Evolutionary conservation across 192 early-diverging fungal species (phyloP).

Genomic region (Backusella morwellensis): DNA sequence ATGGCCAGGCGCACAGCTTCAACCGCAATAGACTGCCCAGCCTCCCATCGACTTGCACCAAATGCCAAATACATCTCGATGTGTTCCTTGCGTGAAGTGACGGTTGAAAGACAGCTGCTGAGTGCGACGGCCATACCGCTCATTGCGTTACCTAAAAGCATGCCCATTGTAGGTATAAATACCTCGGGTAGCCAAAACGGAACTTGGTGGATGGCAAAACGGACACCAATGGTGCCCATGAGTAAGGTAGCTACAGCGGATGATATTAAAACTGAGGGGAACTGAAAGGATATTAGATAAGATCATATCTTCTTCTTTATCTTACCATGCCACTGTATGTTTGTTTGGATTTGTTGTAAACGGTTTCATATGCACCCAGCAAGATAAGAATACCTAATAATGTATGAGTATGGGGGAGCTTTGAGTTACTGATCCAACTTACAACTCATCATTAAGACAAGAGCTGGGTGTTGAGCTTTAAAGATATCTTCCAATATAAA

Average conservation of each 20-base stretch:
- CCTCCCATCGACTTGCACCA: conserved; percentile 86
- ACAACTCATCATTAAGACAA: conserved; percentile 63
- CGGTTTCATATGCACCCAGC: conserved; percentile 66
- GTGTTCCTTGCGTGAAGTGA: conserved; percentile 39
- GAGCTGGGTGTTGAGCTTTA: conserved; percentile 55
- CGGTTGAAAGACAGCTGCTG: conserved; percentile 52
- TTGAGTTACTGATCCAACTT: not conserved
- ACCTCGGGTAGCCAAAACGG: conserved; percentile 71
- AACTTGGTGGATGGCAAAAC: conserved; percentile 67
- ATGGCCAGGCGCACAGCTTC: conserved; percentile 74
- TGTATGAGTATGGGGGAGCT: too few species aligned
- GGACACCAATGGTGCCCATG: conserved; percentile 56
- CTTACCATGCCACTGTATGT: conserved; percentile 75
- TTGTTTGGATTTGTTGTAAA: conserved; percentile 69
- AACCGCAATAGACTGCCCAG: conserved; percentile 64
- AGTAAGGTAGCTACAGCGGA: conserved; percentile 49
- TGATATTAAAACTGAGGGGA: conserved; percentile 45
- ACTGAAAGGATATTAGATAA: conserved; percentile 26
- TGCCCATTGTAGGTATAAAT: conserved; percentile 88
- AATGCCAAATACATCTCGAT: conserved; percentile 53
- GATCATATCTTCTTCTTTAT: too few species aligned
- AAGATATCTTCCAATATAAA: conserved; percentile 72
- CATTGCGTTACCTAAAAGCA: conserved; percentile 85
- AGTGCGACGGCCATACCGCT: conserved; percentile 71
- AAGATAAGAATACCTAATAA: conserved; percentile 52